A percentile compares a stretch with the other conserved stretches of the same genome.
Conservation (phyloP, 148 eudicot genomes). For the Salicornia ramosissima region DNA sequence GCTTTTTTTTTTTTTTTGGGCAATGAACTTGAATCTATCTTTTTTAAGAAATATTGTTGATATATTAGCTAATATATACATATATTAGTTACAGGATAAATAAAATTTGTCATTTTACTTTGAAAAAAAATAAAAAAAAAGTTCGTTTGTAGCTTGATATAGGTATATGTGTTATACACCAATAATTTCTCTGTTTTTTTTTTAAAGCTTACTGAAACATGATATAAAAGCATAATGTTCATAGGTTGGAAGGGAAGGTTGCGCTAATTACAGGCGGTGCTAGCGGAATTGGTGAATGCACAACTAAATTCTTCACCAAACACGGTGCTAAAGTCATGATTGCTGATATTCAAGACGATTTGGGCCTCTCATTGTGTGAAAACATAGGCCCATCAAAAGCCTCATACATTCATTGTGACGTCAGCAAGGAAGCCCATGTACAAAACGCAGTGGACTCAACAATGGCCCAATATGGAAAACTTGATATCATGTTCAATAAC, state of each 20-base stretch:
- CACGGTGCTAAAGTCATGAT: slow-evolving; percentile 35
- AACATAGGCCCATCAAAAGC: slow-evolving; percentile 24
- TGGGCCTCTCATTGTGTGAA: slow-evolving; percentile 27
- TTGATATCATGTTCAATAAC: slow-evolving; percentile 41
- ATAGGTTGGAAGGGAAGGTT: slow-evolving; percentile 37
- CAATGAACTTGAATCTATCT: too few species aligned
- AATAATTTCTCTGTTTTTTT: too few species aligned
- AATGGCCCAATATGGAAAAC: slow-evolving; percentile 23
- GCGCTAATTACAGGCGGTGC: slow-evolving; percentile 43
- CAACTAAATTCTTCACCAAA: slow-evolving; percentile 24
- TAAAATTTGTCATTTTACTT: too few species aligned
- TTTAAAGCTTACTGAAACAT: background rate
- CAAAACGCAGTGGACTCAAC: slow-evolving; percentile 26
- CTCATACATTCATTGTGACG: slow-evolving; percentile 34
- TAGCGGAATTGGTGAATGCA: slow-evolving; percentile 33
- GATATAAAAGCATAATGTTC: background rate
- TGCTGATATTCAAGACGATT: slow-evolving; percentile 33
- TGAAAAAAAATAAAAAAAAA: too few species aligned
- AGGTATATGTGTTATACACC: too few species aligned
- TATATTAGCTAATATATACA: too few species aligned
- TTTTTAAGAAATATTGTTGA: too few species aligned
- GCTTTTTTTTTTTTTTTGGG: too few species aligned
- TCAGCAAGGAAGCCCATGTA: slow-evolving; percentile 25
- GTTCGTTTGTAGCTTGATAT: too few species aligned
- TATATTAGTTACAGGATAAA: too few species aligned